phyloP scores from a whole-genome alignment of 768 basidiomycete species.

The Hydnomerulius pinastri region DNA sequence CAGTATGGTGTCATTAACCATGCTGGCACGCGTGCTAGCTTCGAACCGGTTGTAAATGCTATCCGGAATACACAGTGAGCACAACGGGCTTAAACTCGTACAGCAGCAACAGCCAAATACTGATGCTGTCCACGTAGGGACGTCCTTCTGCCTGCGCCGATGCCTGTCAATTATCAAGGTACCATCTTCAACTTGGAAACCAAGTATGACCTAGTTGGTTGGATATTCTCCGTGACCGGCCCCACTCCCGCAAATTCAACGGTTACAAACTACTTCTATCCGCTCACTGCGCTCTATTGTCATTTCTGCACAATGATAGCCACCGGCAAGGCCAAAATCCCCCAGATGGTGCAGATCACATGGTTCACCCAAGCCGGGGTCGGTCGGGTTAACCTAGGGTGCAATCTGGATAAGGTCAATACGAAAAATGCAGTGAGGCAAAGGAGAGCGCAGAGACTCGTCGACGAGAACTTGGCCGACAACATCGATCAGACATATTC shows the following conservation, averaged over 20 bases:
- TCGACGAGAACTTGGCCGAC: too few species aligned
- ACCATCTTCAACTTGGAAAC: neutral
- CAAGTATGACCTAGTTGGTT: neutral
- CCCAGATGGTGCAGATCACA: constrained; percentile 1
- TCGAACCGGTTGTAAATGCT: too few species aligned
- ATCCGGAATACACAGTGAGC: too few species aligned
- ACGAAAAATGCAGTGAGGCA: neutral
- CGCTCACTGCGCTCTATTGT: neutral
- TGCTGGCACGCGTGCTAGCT: too few species aligned
- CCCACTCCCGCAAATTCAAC: neutral
- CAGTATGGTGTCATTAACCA: too few species aligned
- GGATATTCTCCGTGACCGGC: constrained; percentile 5
- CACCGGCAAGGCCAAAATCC: neutral
- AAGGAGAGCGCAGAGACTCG: neutral
- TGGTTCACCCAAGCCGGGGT: neutral
- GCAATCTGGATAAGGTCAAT: too few species aligned
- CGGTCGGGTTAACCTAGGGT: too few species aligned
- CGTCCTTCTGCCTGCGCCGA: too few species aligned
- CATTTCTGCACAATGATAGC: neutral
- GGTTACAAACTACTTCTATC: neutral
- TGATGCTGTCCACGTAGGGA: too few species aligned
- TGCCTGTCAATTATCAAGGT: neutral
- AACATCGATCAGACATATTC: too few species aligned
- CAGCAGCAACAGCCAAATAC: too few species aligned
- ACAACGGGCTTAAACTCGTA: too few species aligned